A percentile compares a stretch with the other conserved stretches of the same genome.
These are phyloP conservation scores for Posidonia australis DNA, from an alignment of 106 monocot species.

Conservation along the genomic window DNA sequence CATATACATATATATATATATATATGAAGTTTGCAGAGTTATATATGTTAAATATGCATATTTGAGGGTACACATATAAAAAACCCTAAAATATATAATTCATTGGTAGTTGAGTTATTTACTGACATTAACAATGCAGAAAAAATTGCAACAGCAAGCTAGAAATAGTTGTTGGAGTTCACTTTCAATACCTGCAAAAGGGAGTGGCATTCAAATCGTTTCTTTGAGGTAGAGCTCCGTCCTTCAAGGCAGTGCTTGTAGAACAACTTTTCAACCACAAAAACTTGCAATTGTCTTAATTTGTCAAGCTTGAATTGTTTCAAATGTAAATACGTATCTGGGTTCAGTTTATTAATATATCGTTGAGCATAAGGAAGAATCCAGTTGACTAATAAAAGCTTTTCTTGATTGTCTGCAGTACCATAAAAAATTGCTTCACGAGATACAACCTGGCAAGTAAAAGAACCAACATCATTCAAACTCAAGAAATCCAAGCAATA, in stretches of 20 bases:
- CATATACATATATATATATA: no score
- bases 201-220: slow-evolving; percentile 43
- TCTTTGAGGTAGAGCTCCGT: slow-evolving; percentile 22
- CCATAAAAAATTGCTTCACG: slow-evolving; percentile 90
- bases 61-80: no score
- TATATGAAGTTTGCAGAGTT: no score
- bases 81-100: no score
- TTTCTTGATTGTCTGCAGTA: slow-evolving; percentile 37
- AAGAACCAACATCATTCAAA: neutral
- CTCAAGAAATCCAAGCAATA: neutral
- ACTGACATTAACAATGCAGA: no score
- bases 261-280: slow-evolving; percentile 56
- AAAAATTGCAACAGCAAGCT: no score
- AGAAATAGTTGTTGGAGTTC: no score
- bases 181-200: slow-evolving; percentile 66
- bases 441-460: slow-evolving; percentile 38
- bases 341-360: neutral
- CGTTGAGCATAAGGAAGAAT: slow-evolving; percentile 60
- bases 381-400: slow-evolving; percentile 57
- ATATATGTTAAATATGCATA: no score
- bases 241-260: slow-evolving; percentile 50
- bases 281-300: slow-evolving; percentile 32
- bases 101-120: no score
- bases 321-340: slow-evolving; percentile 32
- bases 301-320: slow-evolving; percentile 34